phyloP scores from a whole-genome alignment of 1,284 basidiomycete genomes.

The Crocinoboletus sp. region DNA sequence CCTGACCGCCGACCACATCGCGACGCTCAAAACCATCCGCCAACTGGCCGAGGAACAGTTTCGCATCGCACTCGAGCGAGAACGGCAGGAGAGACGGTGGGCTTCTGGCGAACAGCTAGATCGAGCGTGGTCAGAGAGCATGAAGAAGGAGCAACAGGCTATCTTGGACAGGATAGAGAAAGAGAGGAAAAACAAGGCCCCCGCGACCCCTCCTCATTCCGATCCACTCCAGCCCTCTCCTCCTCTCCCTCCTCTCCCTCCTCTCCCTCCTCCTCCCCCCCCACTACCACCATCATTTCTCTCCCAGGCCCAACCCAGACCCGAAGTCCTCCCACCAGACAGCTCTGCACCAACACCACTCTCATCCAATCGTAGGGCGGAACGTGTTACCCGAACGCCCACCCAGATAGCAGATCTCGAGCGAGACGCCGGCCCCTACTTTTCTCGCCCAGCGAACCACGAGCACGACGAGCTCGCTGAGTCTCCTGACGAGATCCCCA shows the following conservation, averaged over 20 bases:
- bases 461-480: constrained; percentile 20
- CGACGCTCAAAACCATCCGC: constrained; percentile 37
- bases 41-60: constrained; percentile 40
- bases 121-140: constrained; percentile 34
- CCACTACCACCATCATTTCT: neutral
- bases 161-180: constrained; percentile 37
- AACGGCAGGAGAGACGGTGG: constrained; percentile 41
- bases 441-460: constrained; percentile 12
- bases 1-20: constrained; percentile 36
- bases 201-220: constrained; percentile 1
- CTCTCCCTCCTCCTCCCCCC: neutral
- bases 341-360: constrained; percentile 1
- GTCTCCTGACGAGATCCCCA: constrained; percentile 19
- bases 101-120: constrained; percentile 33
- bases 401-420: constrained; percentile 21
- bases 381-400: constrained; percentile 16
- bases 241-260: no score
- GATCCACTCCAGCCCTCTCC: neutral
- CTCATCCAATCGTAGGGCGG: constrained; percentile 14
- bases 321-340: constrained; percentile 10
- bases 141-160: constrained; percentile 41
- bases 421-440: constrained; percentile 18
- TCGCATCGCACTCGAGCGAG: constrained; percentile 36
- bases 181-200: constrained; percentile 23
- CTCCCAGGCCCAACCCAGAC: constrained; percentile 2